Percentiles rank a stretch among this genome's conserved stretches.
Conservation (phyloP, 768 basidiomycete species). For the Peribolospora kevripleyi region DNA sequence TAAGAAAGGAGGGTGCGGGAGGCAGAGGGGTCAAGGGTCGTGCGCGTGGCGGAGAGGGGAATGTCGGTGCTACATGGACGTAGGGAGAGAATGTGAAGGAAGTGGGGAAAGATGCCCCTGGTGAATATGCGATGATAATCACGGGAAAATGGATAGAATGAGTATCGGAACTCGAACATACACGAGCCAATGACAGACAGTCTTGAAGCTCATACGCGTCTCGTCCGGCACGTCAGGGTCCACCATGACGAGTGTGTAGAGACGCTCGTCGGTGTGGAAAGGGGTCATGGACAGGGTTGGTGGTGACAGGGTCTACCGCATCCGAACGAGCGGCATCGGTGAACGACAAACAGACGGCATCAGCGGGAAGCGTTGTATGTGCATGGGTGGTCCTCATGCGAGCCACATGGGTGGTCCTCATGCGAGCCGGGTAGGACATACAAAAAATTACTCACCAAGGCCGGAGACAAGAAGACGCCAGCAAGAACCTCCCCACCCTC, state of each 20-base stretch:
- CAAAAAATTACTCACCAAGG: slow-evolving; percentile 29
- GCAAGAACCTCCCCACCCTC: slow-evolving; percentile 32
- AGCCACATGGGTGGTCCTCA: no score
- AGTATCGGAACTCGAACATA: slow-evolving; percentile 20
- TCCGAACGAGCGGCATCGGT: not conserved
- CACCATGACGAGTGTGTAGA: slow-evolving; percentile 72
- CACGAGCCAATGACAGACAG: slow-evolving; percentile 70
- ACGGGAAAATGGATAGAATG: not conserved
- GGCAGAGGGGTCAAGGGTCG: slow-evolving; percentile 2
- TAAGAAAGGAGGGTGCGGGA: slow-evolving; percentile 26
- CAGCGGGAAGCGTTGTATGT: not conserved
- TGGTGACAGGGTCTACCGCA: slow-evolving; percentile 33
- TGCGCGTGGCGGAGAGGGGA: slow-evolving; percentile 29
- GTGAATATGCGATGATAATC: slow-evolving; percentile 1
- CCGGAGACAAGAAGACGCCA: slow-evolving; percentile 39
- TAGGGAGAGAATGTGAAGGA: slow-evolving; percentile 1
- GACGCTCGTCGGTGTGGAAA: slow-evolving; percentile 52
- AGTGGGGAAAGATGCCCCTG: slow-evolving; percentile 5
- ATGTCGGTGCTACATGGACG: slow-evolving; percentile 43
- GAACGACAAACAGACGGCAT: not conserved
- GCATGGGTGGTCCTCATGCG: no score
- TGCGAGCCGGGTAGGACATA: no score
- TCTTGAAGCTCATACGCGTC: slow-evolving; percentile 35
- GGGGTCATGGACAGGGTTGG: slow-evolving; percentile 47
- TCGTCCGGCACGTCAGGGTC: slow-evolving; percentile 78